Base-by-base conservation (phyloP, 139 green algal genomes). In the Deuterostichococcus epilithicus region DNA sequence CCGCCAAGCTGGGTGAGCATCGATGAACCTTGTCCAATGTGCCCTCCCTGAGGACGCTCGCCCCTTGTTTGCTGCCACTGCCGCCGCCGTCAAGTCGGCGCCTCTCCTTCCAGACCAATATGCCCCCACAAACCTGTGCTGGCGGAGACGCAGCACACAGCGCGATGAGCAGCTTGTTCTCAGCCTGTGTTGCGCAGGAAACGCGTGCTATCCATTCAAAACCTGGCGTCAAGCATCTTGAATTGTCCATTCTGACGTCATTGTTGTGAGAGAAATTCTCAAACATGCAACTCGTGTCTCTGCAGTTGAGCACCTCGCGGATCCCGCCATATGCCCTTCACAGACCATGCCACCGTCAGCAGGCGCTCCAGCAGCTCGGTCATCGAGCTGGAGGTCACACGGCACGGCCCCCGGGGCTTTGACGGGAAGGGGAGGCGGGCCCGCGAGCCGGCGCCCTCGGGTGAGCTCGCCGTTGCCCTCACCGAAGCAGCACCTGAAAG, bases 261-360 rank as follows among this genome's bases (percentile, higher is more conserved):
- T 20, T 23, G 10, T 13, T 52, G 10, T 52, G 42, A 52, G 42
- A 13, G 13, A 8, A 13, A 52, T 13, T 52, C 10, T 13, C 28
- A 30, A 28, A 10, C 5, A 4, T 37, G 28, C 25, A 2, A 37
- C 28, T 36, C 5, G 15, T 26, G 63, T 36, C 63, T 73, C 75
- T 69, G 66, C 73, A n/a, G 39, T 90, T 30, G 85, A 90, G 71
- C 89, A 90, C 58, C 74, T 87, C 37, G 38, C 84, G 3, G 85
- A 90, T 36, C 67, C 42, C 0, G 80, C 5, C 85, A 90, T 47
- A 84, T 90, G 70, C 82, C 83, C 37, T 90, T 90, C 80, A 89
- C 85, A 3, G 84, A 90, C 75, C 80, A 86, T 74, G 85, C 36
- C 38, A 81, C 71, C 71, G 76, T 89, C 33, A 80, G 70, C 65